Evolutionary conservation across 257 asterid species (phyloP).

Genomic region (Fraxinus excelsior): DNA sequence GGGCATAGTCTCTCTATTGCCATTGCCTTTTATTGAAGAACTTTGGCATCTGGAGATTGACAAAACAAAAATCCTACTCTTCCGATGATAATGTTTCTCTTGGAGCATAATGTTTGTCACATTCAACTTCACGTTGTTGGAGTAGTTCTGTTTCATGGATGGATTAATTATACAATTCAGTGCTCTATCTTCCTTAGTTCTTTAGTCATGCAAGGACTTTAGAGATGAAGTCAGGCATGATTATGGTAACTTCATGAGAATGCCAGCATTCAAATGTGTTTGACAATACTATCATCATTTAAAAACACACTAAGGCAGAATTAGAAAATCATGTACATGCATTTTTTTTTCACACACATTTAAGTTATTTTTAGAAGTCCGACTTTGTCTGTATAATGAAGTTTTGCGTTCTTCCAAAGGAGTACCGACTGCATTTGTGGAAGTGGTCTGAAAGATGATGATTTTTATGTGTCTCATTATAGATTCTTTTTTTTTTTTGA

Average conservation of each 20-base stretch:
- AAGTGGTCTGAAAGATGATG: not conserved
- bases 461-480: not conserved
- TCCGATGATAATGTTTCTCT: not conserved
- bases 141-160: not conserved
- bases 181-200: not conserved
- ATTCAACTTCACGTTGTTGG: not conserved
- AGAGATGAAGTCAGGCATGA: constrained; percentile 3
- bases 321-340: not conserved
- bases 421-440: not conserved
- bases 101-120: not conserved
- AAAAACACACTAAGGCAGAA: not conserved
- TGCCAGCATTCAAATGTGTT: not conserved
- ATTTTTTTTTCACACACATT: not conserved
- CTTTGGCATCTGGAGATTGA: not conserved
- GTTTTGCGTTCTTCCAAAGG: not conserved
- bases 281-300: not conserved
- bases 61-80: not conserved
- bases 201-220: not conserved
- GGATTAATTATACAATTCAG: not conserved
- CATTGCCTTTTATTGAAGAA: not conserved
- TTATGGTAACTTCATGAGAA: not conserved
- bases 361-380: not conserved
- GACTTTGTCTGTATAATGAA: not conserved
- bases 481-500: no score
- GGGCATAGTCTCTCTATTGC: not conserved